Conservation (phyloP, 2,329 filamentous ascomycete species). For the Erysiphe neolycopersici region DNA sequence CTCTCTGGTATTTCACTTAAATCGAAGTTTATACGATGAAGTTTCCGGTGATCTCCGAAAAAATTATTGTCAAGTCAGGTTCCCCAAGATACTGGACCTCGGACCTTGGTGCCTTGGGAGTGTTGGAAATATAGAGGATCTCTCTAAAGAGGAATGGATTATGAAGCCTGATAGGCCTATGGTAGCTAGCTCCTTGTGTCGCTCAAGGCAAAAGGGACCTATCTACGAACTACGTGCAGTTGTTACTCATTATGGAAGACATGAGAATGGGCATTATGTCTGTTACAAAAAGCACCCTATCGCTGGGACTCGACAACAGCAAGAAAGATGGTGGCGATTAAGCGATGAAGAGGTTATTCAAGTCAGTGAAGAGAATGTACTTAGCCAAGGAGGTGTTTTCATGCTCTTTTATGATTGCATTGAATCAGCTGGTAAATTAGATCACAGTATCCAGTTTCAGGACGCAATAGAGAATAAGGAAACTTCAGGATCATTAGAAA, state of each 20-base stretch:
- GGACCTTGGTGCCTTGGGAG: constrained; percentile 66
- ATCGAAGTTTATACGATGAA: constrained; percentile 77
- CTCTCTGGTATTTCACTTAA: constrained; percentile 65
- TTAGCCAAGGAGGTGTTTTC: constrained; percentile 57
- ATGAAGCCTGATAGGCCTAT: constrained; percentile 44
- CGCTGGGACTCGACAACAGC: constrained; percentile 10
- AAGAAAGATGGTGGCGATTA: constrained; percentile 54
- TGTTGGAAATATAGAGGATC: constrained; percentile 6
- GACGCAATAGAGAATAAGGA: background rate
- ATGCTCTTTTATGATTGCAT: constrained; percentile 90
- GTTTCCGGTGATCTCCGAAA: constrained; percentile 54
- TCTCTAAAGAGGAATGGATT: constrained; percentile 37
- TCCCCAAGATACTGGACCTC: constrained; percentile 48
- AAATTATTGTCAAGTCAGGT: constrained; percentile 54
- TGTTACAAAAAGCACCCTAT: constrained; percentile 51
- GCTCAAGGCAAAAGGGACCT: constrained; percentile 26
- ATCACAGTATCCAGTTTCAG: background rate
- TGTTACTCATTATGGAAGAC: constrained; percentile 67
- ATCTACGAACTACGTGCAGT: constrained; percentile 61
- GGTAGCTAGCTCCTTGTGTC: constrained; percentile 28
- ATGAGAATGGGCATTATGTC: constrained; percentile 90
- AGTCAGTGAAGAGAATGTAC: constrained; percentile 45
- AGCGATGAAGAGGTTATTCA: constrained; percentile 67
- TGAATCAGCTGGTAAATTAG: constrained; percentile 16
- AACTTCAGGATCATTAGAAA: background rate